phyloP scores from a whole-genome alignment of 2,329 filamentous ascomycete genomes.

The Aspergillus sp. region DNA sequence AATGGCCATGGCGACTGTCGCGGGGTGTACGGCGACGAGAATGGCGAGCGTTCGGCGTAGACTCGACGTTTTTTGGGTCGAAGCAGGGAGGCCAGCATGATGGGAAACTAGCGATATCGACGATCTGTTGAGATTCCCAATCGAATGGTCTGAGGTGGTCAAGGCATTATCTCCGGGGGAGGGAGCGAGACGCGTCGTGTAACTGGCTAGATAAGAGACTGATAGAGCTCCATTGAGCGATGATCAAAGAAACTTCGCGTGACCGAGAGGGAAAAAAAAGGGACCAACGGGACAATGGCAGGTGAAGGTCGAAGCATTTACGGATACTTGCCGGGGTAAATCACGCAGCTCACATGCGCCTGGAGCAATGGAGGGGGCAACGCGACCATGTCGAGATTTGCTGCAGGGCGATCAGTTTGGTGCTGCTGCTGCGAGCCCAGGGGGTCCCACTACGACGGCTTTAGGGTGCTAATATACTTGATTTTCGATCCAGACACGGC shows the following conservation, averaged over 20 bases:
- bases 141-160: background rate
- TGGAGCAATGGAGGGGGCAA: background rate
- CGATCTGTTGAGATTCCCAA: background rate
- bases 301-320: background rate
- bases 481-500: background rate
- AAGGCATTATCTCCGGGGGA: background rate
- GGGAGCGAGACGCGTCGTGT: background rate
- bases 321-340: background rate
- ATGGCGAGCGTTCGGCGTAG: slow-evolving; percentile 27
- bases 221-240: background rate
- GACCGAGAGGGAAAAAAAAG: background rate
- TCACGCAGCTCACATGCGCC: background rate
- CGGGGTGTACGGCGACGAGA: slow-evolving; percentile 28
- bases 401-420: background rate
- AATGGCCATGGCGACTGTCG: slow-evolving; percentile 23
- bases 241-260: background rate
- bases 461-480: background rate
- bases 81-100: slow-evolving; percentile 34
- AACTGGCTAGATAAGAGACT: background rate
- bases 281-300: background rate
- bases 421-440: background rate
- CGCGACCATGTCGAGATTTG: background rate
- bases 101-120: background rate
- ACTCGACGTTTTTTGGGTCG: slow-evolving; percentile 29
- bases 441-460: background rate